phyloP scores from a whole-genome alignment of 192 early-diverging fungal genomes.

The Coemansia sp. region DNA sequence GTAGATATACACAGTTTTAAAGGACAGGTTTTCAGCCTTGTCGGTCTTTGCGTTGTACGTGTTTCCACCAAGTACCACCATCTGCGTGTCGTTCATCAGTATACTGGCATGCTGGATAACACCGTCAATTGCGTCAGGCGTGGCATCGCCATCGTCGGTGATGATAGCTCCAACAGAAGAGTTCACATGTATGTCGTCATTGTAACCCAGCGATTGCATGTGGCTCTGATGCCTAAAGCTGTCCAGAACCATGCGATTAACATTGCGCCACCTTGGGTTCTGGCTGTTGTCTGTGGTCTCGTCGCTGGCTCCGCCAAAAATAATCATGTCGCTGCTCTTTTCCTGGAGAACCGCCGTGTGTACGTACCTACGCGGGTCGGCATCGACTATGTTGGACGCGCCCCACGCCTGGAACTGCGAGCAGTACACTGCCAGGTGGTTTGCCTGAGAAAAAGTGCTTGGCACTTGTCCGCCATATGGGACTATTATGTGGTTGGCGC shows the following conservation, averaged over 20 bases:
- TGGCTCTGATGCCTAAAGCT: neutral
- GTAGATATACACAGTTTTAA: slow-evolving; percentile 29
- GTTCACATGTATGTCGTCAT: neutral
- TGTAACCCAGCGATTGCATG: neutral
- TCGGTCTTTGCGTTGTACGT: slow-evolving; percentile 1
- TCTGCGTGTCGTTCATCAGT: slow-evolving; percentile 36
- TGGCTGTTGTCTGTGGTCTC: slow-evolving; percentile 21
- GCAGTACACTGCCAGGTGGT: slow-evolving; percentile 33
- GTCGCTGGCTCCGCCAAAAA: slow-evolving; percentile 48
- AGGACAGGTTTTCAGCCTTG: slow-evolving; percentile 19
- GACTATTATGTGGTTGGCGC: slow-evolving; percentile 34
- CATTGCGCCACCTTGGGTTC: slow-evolving; percentile 23
- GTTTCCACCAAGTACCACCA: slow-evolving; percentile 47
- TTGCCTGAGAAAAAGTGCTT: slow-evolving; percentile 29
- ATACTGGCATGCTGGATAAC: slow-evolving; percentile 38
- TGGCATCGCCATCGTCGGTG: slow-evolving; percentile 23
- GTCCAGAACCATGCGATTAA: slow-evolving; percentile 43
- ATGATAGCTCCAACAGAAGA: slow-evolving; percentile 24
- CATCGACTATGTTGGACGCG: slow-evolving; percentile 32
- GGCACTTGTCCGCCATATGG: slow-evolving; percentile 45
- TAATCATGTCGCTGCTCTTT: slow-evolving; percentile 40
- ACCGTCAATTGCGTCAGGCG: slow-evolving; percentile 14
- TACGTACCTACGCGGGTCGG: slow-evolving; percentile 31
- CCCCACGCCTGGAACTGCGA: slow-evolving; percentile 47
- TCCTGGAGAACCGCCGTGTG: slow-evolving; percentile 42